A percentile compares a stretch with the other conserved stretches of the same genome.
phyloP scores from a whole-genome alignment of 768 basidiomycete species.

The Tylopilus balloui region DNA sequence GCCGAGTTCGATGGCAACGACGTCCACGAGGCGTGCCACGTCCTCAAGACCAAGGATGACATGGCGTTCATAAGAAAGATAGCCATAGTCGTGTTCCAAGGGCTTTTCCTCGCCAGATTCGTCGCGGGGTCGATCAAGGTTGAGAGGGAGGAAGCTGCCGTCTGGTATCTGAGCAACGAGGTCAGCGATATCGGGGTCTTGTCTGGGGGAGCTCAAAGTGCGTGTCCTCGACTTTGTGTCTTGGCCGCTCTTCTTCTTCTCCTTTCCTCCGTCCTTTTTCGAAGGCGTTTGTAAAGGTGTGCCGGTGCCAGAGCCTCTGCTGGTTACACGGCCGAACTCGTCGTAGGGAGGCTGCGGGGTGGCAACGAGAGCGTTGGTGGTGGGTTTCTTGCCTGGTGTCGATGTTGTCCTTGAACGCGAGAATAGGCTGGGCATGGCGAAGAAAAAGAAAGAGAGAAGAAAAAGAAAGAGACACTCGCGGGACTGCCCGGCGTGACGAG shows the following conservation, averaged over 20 bases:
- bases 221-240: constrained; percentile 36
- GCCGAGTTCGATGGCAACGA: constrained; percentile 64
- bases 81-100: constrained; percentile 58
- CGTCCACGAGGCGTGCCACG: constrained; percentile 65
- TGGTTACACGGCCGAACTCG: constrained; percentile 62
- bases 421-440: constrained; percentile 69
- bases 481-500: constrained; percentile 13
- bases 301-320: constrained; percentile 38
- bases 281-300: constrained; percentile 16
- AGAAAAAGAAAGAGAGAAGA: not conserved
- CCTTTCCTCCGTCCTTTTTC: constrained; percentile 48
- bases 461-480: constrained; percentile 3
- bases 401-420: constrained; percentile 65
- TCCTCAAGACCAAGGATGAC: constrained; percentile 75
- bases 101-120: constrained; percentile 38
- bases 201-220: constrained; percentile 38
- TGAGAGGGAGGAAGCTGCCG: constrained; percentile 50
- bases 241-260: constrained; percentile 39
- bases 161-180: constrained; percentile 42
- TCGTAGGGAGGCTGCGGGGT: constrained; percentile 36
- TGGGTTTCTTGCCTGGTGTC: constrained; percentile 43
- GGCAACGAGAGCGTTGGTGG: constrained; percentile 5
- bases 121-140: constrained; percentile 44
- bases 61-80: constrained; percentile 67
- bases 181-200: constrained; percentile 31